phyloP scores from a whole-genome alignment of 352 stramenopile genomes.

The Phytopythium sindhum region DNA sequence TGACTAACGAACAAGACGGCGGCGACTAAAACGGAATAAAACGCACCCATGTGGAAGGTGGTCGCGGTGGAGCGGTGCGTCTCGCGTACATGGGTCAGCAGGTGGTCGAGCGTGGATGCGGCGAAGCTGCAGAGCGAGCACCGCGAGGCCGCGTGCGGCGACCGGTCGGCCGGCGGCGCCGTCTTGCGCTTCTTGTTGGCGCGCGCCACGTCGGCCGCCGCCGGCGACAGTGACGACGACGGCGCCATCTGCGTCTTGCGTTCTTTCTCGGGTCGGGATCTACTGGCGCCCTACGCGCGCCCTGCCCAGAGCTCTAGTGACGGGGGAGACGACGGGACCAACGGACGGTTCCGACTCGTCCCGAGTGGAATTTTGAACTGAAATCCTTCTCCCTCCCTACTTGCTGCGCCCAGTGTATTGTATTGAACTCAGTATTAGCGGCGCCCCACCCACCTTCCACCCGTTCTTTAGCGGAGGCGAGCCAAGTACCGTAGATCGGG shows the following conservation, averaged over 20 bases:
- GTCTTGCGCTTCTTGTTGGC: slow-evolving; percentile 65
- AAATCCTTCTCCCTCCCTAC: slow-evolving; percentile 21
- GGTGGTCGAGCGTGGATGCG: slow-evolving; percentile 41
- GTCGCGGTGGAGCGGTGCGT: slow-evolving; percentile 19
- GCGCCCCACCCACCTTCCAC: background rate
- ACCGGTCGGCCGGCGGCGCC: slow-evolving; percentile 10
- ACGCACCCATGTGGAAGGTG: slow-evolving; percentile 52
- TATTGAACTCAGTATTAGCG: too few relatives aligned
- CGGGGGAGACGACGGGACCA: too few relatives aligned
- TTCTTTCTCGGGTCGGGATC: background rate
- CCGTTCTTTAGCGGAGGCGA: too few relatives aligned
- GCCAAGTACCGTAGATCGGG: slow-evolving; percentile 7
- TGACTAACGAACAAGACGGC: background rate
- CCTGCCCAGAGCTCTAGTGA: too few relatives aligned
- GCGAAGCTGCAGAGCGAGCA: slow-evolving; percentile 45
- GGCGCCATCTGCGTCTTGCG: slow-evolving; percentile 5
- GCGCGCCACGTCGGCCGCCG: slow-evolving; percentile 5
- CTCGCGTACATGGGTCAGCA: slow-evolving; percentile 50
- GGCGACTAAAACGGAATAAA: background rate
- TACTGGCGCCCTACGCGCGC: too few relatives aligned
- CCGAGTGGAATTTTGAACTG: slow-evolving; percentile 43
- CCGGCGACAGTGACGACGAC: slow-evolving; percentile 1
- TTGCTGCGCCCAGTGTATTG: too few relatives aligned
- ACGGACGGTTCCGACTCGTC: slow-evolving; percentile 27
- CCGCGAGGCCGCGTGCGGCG: slow-evolving; percentile 11